Evolutionary conservation across 352 stramenopile genomes (phyloP), one percentile per base, ranked within the genome.

Genomic region (Pythium sp.): DNA sequence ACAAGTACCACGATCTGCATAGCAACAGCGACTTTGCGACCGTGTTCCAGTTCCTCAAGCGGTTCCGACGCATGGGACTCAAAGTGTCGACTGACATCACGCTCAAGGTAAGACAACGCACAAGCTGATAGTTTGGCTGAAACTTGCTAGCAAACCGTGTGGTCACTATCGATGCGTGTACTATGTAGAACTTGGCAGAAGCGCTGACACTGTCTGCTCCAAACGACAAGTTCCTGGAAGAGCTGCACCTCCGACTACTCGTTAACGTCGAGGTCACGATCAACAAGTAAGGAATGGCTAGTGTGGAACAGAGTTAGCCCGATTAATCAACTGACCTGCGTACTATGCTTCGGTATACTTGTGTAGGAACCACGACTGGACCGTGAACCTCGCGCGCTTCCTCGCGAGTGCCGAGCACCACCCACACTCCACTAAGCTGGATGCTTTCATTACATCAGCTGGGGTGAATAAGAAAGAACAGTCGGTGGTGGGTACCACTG

Each of bases 41-140:
- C 0, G 72, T 87, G 12, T 91, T 90, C 58, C 69, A 86, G 55
- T 91, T 91, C 59, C 72, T 91, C 57, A 86, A 90, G 68, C 79
- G 85, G 7, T 91, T 93, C 30, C 73, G 80, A 2, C 72, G 73
- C 51, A 71, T 91, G 34, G 82, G 79, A 28, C 72, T 92, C 34
- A 84, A 86, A 60, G 65, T 89, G 41, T 69, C 70, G 4, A 77
- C 68, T 11, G 73, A 85, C 3, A 49, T 81, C 34, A 88, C 78
- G 0, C 57, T 91, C 7, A 59, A 84, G 47, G 80, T 91, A 14
- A 46, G 38, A 69, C 26, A 34, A 46, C n/a, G 5, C 34, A n/a
- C 9, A 15, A 20, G 32, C 28, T 60, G 14, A 11, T 12, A 8
- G 26, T 41, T 43, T 60, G 38, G 14, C 14, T 46, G 2, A 20